A percentile compares a stretch with the other conserved stretches of the same genome.
phyloP scores from a whole-genome alignment of 2,329 filamentous ascomycete species.

The Beauveria scarabaeidicola region DNA sequence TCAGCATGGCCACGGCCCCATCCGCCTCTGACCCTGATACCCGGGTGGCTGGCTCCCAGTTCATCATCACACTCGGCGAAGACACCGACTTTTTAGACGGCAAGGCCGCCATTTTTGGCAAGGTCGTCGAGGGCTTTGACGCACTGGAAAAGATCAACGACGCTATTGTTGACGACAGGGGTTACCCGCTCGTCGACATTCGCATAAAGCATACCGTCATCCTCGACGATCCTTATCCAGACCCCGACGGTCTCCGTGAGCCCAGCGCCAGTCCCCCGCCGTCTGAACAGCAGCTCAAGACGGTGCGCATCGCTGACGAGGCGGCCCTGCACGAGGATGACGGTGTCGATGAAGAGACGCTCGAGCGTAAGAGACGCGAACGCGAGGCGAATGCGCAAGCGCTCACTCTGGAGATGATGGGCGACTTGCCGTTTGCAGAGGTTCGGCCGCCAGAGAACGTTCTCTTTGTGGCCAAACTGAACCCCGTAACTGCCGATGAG shows the following conservation, averaged over 20 bases:
- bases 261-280: slow-evolving; percentile 75
- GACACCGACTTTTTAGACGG: slow-evolving; percentile 86
- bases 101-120: slow-evolving; percentile 90
- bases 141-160: slow-evolving; percentile 87
- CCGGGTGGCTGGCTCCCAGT: slow-evolving; percentile 80
- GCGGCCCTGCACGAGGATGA: slow-evolving; percentile 70
- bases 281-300: slow-evolving; percentile 76
- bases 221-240: slow-evolving; percentile 84
- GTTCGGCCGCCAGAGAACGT: slow-evolving; percentile 97
- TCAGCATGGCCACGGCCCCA: slow-evolving; percentile 93
- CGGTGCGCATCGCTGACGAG: slow-evolving; percentile 85
- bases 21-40: slow-evolving; percentile 68
- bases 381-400: slow-evolving; percentile 90
- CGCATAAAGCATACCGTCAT: slow-evolving; percentile 88
- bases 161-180: slow-evolving; percentile 77
- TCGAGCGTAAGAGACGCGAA: slow-evolving; percentile 73
- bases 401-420: slow-evolving; percentile 93
- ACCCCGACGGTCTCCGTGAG: slow-evolving; percentile 67
- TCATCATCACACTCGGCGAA: slow-evolving; percentile 84
- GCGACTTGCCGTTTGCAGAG: slow-evolving; percentile 92
- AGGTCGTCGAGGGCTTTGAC: slow-evolving; percentile 93
- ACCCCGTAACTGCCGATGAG: slow-evolving; percentile 90
- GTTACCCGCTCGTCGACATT: slow-evolving; percentile 86
- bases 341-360: slow-evolving; percentile 63
- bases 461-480: slow-evolving; percentile 96